Evolutionary conservation across 2,329 filamentous ascomycete genomes (phyloP).

Genomic region (Orbilia blumenaviensis): DNA sequence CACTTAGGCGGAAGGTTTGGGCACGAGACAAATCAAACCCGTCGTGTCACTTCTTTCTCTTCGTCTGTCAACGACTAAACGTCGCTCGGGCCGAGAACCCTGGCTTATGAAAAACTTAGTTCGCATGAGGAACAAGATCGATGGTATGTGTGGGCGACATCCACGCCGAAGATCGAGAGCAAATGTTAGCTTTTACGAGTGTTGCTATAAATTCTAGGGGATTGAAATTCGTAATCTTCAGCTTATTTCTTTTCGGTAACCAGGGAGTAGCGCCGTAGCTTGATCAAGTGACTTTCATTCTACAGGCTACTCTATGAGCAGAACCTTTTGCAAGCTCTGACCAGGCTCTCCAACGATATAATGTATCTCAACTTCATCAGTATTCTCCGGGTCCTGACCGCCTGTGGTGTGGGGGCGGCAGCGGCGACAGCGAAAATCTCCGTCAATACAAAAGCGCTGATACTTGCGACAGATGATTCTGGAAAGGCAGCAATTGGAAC

Average conservation of each 20-base stretch:
- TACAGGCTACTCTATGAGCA: not conserved
- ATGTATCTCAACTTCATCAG: not conserved
- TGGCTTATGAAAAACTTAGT: not conserved
- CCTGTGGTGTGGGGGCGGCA: not conserved
- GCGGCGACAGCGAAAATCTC: not conserved
- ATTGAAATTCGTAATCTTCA: not conserved
- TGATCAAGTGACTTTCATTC: not conserved
- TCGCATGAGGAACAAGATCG: conserved; percentile 38
- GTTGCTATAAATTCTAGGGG: not conserved
- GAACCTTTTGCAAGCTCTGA: too few species aligned
- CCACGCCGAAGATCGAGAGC: not conserved
- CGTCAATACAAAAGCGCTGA: conserved; percentile 27
- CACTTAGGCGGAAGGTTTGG: too few species aligned
- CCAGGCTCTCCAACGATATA: not conserved
- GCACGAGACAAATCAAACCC: not conserved
- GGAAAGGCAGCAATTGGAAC: conserved; percentile 11
- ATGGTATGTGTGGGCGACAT: not conserved
- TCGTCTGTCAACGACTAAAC: not conserved
- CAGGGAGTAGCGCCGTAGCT: not conserved
- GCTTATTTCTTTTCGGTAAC: not conserved
- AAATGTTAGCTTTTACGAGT: not conserved
- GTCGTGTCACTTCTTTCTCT: conserved; percentile 1
- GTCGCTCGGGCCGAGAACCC: not conserved
- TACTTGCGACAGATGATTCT: conserved; percentile 34
- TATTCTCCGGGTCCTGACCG: not conserved